Conservation (phyloP, 2,329 filamentous ascomycete genomes). For the Hypoxylon sp. region DNA sequence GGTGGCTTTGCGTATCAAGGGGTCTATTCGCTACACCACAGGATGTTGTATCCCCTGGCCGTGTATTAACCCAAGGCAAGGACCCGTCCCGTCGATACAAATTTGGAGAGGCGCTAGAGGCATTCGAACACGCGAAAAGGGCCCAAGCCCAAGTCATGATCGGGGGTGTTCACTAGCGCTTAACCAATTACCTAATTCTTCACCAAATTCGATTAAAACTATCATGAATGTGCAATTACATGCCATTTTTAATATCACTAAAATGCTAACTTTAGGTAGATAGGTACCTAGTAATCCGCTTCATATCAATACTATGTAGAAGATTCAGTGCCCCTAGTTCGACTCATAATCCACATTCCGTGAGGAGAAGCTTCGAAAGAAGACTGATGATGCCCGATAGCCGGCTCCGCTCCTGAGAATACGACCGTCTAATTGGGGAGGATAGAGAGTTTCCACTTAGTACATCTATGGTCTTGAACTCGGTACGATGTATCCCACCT, state of each 20-base stretch:
- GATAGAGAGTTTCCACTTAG: constrained; percentile 18
- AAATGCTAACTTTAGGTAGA: too few species aligned
- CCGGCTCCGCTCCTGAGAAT: constrained; percentile 3
- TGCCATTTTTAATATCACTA: too few species aligned
- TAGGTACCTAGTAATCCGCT: too few species aligned
- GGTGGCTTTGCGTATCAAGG: too few species aligned
- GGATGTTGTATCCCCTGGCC: too few species aligned
- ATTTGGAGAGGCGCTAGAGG: constrained; percentile 43
- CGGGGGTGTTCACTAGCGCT: constrained; percentile 37
- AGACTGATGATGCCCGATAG: constrained; percentile 14
- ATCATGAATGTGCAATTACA: neutral
- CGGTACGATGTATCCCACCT: constrained; percentile 40
- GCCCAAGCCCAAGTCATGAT: constrained; percentile 43
- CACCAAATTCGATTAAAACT: neutral
- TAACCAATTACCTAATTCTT: neutral
- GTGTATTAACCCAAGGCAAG: too few species aligned
- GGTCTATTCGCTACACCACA: too few species aligned
- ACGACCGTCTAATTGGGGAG: constrained; percentile 32
- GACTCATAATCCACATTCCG: constrained; percentile 9
- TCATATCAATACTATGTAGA: neutral
- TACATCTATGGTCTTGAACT: constrained; percentile 12
- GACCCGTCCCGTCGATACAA: constrained; percentile 53
- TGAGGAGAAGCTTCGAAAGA: constrained; percentile 26
- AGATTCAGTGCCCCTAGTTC: neutral
- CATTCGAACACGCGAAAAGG: constrained; percentile 38